Evolutionary conservation across 129 eudicot genomes (phyloP).

Genomic region (Logfia minima): DNA sequence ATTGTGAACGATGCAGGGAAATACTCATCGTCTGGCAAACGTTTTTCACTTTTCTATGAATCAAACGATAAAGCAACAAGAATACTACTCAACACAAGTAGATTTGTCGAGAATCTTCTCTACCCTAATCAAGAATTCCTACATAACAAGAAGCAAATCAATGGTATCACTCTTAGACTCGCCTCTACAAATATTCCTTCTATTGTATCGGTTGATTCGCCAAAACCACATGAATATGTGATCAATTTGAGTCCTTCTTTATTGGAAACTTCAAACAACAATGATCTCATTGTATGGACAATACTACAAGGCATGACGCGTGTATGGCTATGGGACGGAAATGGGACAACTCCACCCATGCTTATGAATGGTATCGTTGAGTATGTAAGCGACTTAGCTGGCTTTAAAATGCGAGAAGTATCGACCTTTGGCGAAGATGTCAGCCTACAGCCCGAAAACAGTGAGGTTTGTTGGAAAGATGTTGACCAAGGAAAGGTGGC

Average conservation of each 20-base stretch:
- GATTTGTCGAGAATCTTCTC: constrained; percentile 44
- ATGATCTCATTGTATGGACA: constrained; percentile 31
- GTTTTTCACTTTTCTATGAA: constrained; percentile 52
- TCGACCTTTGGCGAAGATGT: not conserved
- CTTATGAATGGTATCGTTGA: constrained; percentile 62
- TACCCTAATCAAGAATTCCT: constrained; percentile 31
- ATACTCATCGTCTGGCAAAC: constrained; percentile 30
- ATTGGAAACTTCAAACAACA: constrained; percentile 36
- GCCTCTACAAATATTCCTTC: constrained; percentile 24
- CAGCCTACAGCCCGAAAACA: not conserved
- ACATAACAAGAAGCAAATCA: constrained; percentile 44
- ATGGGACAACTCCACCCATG: constrained; percentile 36
- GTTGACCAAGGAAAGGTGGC: constrained; percentile 45
- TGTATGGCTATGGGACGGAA: constrained; percentile 52
- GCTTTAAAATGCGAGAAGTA: not conserved
- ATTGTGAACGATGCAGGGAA: constrained; percentile 45
- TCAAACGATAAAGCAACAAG: constrained; percentile 63
- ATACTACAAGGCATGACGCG: constrained; percentile 49
- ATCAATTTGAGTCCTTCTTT: constrained; percentile 43
- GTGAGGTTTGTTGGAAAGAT: constrained; percentile 34
- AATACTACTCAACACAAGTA: constrained; percentile 42
- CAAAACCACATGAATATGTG: constrained; percentile 26
- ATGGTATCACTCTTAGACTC: constrained; percentile 38
- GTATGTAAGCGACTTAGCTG: constrained; percentile 37
- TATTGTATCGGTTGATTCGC: constrained; percentile 20